A percentile compares a stretch with the other conserved stretches of the same genome.
These are phyloP conservation scores for Trichophyton benhamiae DNA, from an alignment of 2,329 filamentous ascomycete genomes.

Conservation along the genomic window DNA sequence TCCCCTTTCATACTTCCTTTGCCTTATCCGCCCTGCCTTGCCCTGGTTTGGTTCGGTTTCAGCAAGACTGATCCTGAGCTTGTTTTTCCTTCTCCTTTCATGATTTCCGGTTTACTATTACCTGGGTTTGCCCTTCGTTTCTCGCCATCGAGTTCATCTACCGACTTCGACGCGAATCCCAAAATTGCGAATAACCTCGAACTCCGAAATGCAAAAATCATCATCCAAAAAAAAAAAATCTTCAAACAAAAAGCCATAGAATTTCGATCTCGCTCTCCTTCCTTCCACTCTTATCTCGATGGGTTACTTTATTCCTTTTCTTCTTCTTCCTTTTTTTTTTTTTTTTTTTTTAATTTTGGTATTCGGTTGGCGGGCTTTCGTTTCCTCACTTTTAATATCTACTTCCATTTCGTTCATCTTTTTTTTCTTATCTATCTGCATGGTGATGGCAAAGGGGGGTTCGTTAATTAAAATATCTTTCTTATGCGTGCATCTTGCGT, in stretches of 20 bases:
- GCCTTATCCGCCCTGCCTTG: neutral
- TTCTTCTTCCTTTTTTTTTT: too few relatives aligned
- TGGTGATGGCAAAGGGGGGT: constrained; percentile 4
- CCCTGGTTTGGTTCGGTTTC: constrained; percentile 3
- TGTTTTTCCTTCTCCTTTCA: neutral
- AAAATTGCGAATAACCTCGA: neutral
- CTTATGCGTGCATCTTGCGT: neutral
- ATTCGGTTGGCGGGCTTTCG: neutral
- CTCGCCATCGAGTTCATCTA: too few relatives aligned
- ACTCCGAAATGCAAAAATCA: neutral
- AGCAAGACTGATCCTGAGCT: neutral
- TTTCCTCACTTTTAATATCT: neutral
- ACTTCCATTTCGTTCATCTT: neutral
- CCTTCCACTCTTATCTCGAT: neutral
- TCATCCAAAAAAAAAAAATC: neutral
- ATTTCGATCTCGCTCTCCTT: neutral
- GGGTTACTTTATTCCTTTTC: neutral
- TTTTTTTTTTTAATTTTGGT: neutral
- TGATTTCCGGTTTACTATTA: neutral
- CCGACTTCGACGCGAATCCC: neutral
- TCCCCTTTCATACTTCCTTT: too few relatives aligned
- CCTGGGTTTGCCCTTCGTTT: too few relatives aligned
- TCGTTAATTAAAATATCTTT: neutral
- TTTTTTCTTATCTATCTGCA: neutral
- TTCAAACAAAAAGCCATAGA: neutral